Conservation (phyloP, 2,329 filamentous ascomycete species). For the Phaeosphaeria sp. region DNA sequence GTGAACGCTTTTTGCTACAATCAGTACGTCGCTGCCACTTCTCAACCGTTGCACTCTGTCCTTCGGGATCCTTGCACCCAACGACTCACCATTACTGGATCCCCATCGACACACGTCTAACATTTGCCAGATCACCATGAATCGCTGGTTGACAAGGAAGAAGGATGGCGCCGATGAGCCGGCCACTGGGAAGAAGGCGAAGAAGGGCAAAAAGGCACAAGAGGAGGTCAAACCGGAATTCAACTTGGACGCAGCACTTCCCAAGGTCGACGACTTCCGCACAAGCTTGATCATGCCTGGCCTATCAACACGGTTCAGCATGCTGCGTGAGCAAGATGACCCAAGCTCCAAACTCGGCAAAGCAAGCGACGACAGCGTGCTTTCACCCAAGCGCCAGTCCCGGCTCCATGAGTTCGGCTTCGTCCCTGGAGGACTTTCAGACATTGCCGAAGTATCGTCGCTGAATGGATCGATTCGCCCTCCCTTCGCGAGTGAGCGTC, state of each 20-base stretch:
- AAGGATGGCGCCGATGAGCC: constrained; percentile 55
- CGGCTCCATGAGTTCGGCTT: constrained; percentile 76
- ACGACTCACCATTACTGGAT: constrained; percentile 9
- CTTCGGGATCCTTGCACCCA: constrained; percentile 10
- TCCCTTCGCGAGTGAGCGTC: constrained; percentile 66
- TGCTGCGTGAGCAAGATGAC: constrained; percentile 94
- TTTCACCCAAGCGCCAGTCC: constrained; percentile 82
- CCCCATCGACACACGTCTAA: constrained; percentile 15
- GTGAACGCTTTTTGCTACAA: not conserved
- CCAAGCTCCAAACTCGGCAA: constrained; percentile 88
- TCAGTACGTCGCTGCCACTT: constrained; percentile 20
- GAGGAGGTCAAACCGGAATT: constrained; percentile 67
- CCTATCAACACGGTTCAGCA: constrained; percentile 92
- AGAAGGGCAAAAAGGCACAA: constrained; percentile 61
- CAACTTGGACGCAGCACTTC: constrained; percentile 76
- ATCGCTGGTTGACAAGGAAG: constrained; percentile 78
- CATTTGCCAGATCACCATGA: constrained; percentile 62
- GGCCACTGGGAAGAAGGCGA: constrained; percentile 41
- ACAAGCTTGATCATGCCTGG: constrained; percentile 97
- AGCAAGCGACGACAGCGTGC: constrained; percentile 91
- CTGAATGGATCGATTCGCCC: constrained; percentile 62
- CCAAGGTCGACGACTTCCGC: constrained; percentile 86
- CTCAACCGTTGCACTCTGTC: not conserved
- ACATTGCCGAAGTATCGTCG: constrained; percentile 92
- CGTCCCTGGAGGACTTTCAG: constrained; percentile 66